Conservation (phyloP, 1,284 basidiomycete species). For the Rhodotorula sp. region DNA sequence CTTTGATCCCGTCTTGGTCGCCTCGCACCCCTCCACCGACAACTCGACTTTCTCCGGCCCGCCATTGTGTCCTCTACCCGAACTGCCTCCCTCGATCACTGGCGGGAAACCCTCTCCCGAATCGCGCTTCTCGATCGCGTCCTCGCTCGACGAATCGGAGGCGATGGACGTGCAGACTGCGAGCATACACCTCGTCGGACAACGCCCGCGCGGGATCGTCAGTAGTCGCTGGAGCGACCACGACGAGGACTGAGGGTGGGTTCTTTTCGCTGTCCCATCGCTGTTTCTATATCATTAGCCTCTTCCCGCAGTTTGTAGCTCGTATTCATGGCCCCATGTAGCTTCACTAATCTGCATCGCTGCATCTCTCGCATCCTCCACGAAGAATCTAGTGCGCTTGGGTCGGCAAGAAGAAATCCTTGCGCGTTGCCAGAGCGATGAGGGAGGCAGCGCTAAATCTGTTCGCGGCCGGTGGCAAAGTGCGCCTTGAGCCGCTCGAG, state of each 20-base stretch:
- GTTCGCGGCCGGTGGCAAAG: slow-evolving; percentile 20
- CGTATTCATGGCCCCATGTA: too few relatives aligned
- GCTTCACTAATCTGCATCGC: too few relatives aligned
- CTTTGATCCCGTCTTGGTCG: neutral
- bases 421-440: neutral
- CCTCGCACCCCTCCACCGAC: too few relatives aligned
- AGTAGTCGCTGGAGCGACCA: neutral
- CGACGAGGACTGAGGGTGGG: neutral
- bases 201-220: neutral
- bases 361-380: too few relatives aligned
- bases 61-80: neutral
- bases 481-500: slow-evolving; percentile 16
- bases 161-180: neutral
- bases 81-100: neutral
- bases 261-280: neutral
- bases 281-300: neutral
- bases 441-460: neutral
- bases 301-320: neutral
- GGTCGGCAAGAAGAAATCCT: neutral
- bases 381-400: too few relatives aligned
- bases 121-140: neutral
- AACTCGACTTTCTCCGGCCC: neutral
- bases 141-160: neutral
- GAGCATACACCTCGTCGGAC: neutral
- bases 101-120: neutral